Conservation (phyloP, 148 eudicot genomes). For the Cornus kousa region DNA sequence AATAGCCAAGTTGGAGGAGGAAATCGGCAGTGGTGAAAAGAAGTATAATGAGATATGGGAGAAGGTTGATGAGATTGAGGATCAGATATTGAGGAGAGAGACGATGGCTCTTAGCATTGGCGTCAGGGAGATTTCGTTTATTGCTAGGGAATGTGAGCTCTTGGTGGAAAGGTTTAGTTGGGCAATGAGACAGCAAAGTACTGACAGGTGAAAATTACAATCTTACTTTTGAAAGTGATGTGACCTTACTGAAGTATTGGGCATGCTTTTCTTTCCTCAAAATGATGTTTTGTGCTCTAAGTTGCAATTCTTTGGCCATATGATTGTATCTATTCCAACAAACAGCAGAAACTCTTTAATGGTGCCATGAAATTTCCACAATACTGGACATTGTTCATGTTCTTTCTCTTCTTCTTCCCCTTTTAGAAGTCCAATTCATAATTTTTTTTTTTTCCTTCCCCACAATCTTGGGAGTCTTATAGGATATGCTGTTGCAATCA, state of each 20-base stretch:
- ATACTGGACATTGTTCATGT: too few species aligned
- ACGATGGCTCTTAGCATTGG: slow-evolving; percentile 62
- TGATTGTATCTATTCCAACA: too few species aligned
- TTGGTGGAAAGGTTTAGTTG: slow-evolving; percentile 51
- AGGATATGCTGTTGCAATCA: too few species aligned
- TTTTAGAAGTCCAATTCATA: too few species aligned
- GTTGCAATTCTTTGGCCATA: too few species aligned
- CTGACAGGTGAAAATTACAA: slow-evolving; percentile 24
- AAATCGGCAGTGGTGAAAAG: slow-evolving; percentile 39
- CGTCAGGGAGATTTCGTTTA: slow-evolving; percentile 67
- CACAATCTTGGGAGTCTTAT: too few species aligned
- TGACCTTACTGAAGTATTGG: background rate
- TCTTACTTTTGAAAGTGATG: background rate
- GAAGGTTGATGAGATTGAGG: slow-evolving; percentile 59
- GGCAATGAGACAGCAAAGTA: slow-evolving; percentile 34
- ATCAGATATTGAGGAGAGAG: slow-evolving; percentile 52
- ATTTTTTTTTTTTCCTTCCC: too few species aligned
- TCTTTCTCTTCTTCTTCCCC: too few species aligned
- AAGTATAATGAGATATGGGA: slow-evolving; percentile 55
- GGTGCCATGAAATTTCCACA: too few species aligned
- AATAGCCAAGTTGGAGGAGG: slow-evolving; percentile 47
- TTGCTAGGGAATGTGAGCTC: slow-evolving; percentile 63
- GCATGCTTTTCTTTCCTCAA: background rate
- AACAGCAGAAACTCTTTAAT: too few species aligned
- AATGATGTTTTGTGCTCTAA: background rate